Evolutionary conservation across 164 flowering plant species (phyloP).

Genomic region (Dillenia turbinata): DNA sequence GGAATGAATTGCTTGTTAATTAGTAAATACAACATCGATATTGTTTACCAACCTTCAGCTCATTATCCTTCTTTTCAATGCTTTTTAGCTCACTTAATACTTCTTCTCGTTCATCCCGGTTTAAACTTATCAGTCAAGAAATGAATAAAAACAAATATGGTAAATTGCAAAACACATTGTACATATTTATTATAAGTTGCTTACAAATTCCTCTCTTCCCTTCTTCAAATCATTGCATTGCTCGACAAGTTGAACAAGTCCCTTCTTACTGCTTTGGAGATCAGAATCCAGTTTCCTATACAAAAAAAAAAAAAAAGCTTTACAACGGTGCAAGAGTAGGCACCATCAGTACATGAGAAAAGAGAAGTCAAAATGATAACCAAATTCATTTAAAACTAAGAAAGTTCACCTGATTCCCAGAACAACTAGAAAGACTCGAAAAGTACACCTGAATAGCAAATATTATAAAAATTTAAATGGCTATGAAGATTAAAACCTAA

Average conservation of each 20-base stretch:
- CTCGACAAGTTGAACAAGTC: slow-evolving; percentile 50
- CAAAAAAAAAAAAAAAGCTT: slow-evolving; percentile 49
- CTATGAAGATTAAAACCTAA: not conserved
- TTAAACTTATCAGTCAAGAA: not conserved
- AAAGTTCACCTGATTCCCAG: slow-evolving; percentile 83
- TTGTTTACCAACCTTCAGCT: slow-evolving; percentile 69
- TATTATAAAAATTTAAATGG: slow-evolving; percentile 1
- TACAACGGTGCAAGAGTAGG: slow-evolving; percentile 1
- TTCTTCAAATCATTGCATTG: slow-evolving; percentile 59
- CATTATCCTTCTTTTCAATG: slow-evolving; percentile 56
- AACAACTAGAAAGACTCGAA: slow-evolving; percentile 99
- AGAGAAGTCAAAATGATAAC: too few species aligned
- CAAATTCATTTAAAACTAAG: slow-evolving; percentile 3
- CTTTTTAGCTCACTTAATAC: slow-evolving; percentile 64
- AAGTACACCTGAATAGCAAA: slow-evolving; percentile 66
- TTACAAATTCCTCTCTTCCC: slow-evolving; percentile 91
- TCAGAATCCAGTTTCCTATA: slow-evolving; percentile 69
- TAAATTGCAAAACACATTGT: not conserved
- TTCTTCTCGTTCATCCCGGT: slow-evolving; percentile 77
- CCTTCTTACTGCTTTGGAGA: slow-evolving; percentile 58
- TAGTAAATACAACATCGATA: too few species aligned
- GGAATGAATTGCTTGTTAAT: too few species aligned
- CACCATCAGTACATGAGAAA: not conserved
- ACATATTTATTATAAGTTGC: too few species aligned
- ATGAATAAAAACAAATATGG: slow-evolving; percentile 1